Evolutionary conservation across 495 filamentous ascomycete genomes (phyloP).

Genomic region (Sphaerosporella brunnea): DNA sequence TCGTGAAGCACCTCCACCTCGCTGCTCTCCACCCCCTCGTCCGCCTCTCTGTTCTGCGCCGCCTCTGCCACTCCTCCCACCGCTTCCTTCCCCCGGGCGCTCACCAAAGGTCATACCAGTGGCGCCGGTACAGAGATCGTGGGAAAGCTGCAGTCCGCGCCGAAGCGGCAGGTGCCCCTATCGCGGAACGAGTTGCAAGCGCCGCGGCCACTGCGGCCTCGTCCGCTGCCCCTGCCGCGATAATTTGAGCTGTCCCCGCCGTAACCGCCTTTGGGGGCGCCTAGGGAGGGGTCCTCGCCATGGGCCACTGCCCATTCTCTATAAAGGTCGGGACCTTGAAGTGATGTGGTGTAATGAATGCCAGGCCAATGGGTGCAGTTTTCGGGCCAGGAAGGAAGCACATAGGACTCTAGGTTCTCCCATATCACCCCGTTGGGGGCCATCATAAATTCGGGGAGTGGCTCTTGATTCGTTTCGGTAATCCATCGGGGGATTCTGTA

Average conservation of each 20-base stretch:
- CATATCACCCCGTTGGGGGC: constrained; percentile 7
- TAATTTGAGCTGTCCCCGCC: no score
- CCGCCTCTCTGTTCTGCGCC: constrained; percentile 9
- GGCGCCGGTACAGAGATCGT: background rate
- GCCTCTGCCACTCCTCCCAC: no score
- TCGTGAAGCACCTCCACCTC: constrained; percentile 11
- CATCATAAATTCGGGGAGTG: constrained; percentile 18
- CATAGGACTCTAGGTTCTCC: background rate
- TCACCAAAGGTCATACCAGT: background rate
- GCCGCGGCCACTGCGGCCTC: constrained; percentile 3
- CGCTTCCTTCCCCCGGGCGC: background rate
- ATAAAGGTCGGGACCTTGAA: constrained; percentile 31
- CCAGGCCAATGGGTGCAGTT: background rate
- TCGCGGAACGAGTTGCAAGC: constrained; percentile 9
- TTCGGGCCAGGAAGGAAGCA: no score
- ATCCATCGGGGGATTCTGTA: constrained; percentile 17
- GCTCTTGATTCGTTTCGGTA: background rate
- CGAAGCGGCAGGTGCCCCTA: constrained; percentile 10
- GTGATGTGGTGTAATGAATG: constrained; percentile 6
- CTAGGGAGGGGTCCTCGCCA: no score
- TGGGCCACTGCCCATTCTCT: constrained; percentile 28
- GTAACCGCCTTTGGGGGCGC: constrained; percentile 27
- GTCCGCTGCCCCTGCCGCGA: constrained; percentile 25
- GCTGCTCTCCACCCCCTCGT: constrained; percentile 8
- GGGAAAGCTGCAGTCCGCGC: constrained; percentile 10